phyloP scores from a whole-genome alignment of 1,284 basidiomycete species.

The Apiotrichum brassicae region DNA sequence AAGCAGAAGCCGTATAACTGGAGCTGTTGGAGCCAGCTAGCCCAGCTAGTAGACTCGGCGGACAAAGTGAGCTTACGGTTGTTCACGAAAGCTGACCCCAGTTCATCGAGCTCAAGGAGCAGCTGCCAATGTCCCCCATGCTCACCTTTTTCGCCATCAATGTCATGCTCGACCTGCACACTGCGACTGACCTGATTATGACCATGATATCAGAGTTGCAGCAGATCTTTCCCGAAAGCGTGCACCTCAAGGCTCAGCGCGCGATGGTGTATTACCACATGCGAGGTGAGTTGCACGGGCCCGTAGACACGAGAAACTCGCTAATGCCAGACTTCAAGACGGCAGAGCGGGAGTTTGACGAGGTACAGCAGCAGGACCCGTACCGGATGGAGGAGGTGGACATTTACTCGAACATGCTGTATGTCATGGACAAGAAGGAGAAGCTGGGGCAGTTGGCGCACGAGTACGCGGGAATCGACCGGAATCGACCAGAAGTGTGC shows the following conservation, averaged over 20 bases:
- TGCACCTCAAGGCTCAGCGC: conserved; percentile 77
- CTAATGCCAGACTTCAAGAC: conserved; percentile 65
- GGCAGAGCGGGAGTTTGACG: conserved; percentile 76
- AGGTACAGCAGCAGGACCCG: conserved; percentile 72
- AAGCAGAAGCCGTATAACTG: conserved; percentile 88
- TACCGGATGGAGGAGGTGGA: conserved; percentile 92
- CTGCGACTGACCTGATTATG: conserved; percentile 70
- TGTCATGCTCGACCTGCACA: conserved; percentile 83
- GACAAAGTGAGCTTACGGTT: conserved; percentile 62
- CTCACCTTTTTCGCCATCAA: conserved; percentile 74
- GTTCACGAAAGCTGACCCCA: conserved; percentile 10
- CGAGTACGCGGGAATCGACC: conserved; percentile 77
- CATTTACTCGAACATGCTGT: conserved; percentile 94
- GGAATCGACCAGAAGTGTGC: conserved; percentile 88
- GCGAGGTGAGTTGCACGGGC: conserved; percentile 64
- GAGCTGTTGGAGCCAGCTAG: conserved; percentile 82
- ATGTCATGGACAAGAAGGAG: conserved; percentile 81
- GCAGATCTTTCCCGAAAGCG: conserved; percentile 71
- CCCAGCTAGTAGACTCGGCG: conserved; percentile 73
- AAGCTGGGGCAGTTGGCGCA: conserved; percentile 89
- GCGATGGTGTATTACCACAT: conserved; percentile 85
- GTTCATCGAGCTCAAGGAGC: conserved; percentile 45
- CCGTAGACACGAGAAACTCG: too few relatives aligned
- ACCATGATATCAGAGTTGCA: conserved; percentile 69
- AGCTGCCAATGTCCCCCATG: conserved; percentile 40